Conservation (phyloP, 257 asterid genomes). For the Primulina huaijiensis region DNA sequence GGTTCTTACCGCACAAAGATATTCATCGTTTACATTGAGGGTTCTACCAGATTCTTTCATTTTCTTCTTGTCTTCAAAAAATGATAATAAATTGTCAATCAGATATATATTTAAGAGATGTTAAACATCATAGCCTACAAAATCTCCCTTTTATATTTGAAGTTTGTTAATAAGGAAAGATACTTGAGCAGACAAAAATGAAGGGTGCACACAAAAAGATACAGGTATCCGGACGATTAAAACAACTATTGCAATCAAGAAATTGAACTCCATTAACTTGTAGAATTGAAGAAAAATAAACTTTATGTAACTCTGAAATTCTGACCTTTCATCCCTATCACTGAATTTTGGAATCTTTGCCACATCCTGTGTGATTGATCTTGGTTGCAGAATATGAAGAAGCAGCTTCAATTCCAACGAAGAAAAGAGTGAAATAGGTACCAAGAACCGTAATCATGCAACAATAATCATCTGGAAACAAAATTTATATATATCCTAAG, state of each 20-base stretch:
- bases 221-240: neutral
- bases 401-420: neutral
- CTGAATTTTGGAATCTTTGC: slow-evolving; percentile 32
- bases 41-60: slow-evolving; percentile 23
- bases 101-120: too few species aligned
- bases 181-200: neutral
- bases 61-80: slow-evolving; percentile 42
- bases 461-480: slow-evolving; percentile 11
- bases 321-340: slow-evolving; percentile 34
- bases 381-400: neutral
- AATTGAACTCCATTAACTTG: neutral
- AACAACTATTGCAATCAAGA: neutral
- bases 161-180: neutral
- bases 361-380: slow-evolving; percentile 38
- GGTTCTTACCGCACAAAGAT: slow-evolving; percentile 59
- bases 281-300: too few species aligned
- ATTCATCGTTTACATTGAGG: slow-evolving; percentile 60
- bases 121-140: neutral
- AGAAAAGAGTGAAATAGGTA: too few species aligned
- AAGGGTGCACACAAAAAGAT: slow-evolving; percentile 7
- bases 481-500: neutral
- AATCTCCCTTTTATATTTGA: neutral
- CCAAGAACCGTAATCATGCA: neutral
- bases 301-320: neutral
- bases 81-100: neutral